Evolutionary conservation across 31 red algal genomes (phyloP).

Genomic region (Porphyra umbilicalis): DNA sequence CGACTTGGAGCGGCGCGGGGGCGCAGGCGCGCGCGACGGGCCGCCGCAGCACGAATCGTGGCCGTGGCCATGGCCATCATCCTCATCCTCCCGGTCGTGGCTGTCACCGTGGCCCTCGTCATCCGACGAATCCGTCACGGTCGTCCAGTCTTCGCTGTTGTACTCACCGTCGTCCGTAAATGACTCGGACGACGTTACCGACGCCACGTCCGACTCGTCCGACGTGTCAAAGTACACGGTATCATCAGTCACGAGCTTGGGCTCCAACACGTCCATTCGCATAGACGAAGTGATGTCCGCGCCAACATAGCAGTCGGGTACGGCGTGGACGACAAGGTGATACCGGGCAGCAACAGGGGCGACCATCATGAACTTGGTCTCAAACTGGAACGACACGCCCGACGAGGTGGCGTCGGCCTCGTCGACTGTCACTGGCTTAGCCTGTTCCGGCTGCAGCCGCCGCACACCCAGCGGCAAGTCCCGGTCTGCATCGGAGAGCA

Average conservation of each 20-base stretch:
- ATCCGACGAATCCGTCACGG: conserved; percentile 37
- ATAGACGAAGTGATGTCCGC: conserved; percentile 26
- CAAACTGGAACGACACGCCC: conserved; percentile 3
- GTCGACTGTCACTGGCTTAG: background rate
- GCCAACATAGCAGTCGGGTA: conserved; percentile 76
- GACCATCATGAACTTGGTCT: conserved; percentile 43
- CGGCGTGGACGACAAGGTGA: conserved; percentile 49
- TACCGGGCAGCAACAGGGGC: conserved; percentile 54
- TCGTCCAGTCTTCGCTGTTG: conserved; percentile 22
- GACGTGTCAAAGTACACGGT: conserved; percentile 19
- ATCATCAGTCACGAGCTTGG: conserved; percentile 67
- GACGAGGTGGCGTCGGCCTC: background rate
- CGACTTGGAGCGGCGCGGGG: background rate
- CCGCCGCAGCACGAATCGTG: background rate
- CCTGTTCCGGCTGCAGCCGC: conserved; percentile 42
- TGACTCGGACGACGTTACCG: background rate
- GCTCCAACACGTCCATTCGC: conserved; percentile 50
- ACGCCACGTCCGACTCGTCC: conserved; percentile 7
- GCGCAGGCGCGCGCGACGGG: background rate
- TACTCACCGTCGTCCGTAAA: conserved; percentile 32
- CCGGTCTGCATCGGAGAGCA: conserved; percentile 52
- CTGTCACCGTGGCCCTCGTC: conserved; percentile 4
- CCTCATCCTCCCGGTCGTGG: conserved; percentile 6
- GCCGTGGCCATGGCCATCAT: background rate
- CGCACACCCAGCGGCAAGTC: conserved; percentile 51